These are phyloP conservation scores for Eucalyptus tenuipes DNA, from an alignment of 345 rosid species.

Conservation along the genomic window DNA sequence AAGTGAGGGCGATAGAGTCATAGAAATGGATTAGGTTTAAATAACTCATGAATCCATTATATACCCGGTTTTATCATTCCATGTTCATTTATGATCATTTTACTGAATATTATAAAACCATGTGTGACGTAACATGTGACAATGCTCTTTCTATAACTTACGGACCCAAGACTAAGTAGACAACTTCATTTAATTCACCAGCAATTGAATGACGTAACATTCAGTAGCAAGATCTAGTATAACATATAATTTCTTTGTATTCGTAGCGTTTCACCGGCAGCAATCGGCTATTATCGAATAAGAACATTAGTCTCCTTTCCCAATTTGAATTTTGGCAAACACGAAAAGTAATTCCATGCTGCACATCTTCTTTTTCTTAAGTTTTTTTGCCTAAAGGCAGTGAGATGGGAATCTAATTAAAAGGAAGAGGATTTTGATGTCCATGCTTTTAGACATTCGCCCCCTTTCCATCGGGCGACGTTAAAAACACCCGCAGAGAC, in stretches of 20 bases:
- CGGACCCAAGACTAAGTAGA: not conserved
- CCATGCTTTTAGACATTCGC: not conserved
- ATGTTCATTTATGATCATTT: too few relatives aligned
- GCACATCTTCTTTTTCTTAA: not conserved
- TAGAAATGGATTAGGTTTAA: too few relatives aligned
- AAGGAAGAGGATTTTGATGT: not conserved
- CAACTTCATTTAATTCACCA: not conserved
- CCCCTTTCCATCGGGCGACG: not conserved
- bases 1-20: not conserved
- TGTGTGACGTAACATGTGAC: not conserved
- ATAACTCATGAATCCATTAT: rapidly evolving
- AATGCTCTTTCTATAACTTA: not conserved
- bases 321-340: not conserved
- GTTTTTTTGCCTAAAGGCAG: not conserved
- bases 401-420: not conserved
- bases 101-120: not conserved
- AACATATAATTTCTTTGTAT: not conserved
- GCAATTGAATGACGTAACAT: not conserved
- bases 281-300: not conserved
- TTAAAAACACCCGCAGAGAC: not conserved
- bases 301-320: not conserved
- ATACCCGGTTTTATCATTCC: rapidly evolving
- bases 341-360: not conserved
- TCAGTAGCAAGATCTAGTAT: not conserved
- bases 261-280: not conserved